Evolutionary conservation across 192 early-diverging fungal species (phyloP).

Genomic region (Phlyctochytrium bullatum): DNA sequence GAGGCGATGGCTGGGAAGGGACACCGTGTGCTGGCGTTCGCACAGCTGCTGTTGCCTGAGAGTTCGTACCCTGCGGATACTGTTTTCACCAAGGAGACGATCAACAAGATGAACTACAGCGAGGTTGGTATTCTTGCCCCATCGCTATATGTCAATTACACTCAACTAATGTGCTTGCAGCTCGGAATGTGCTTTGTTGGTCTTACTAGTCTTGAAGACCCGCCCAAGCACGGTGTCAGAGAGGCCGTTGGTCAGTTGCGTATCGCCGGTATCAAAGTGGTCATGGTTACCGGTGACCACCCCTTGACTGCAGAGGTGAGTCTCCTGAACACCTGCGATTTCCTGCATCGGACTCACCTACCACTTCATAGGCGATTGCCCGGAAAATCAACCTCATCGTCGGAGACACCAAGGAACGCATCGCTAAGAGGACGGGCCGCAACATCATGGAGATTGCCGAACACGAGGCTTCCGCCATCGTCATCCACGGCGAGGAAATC

Average conservation of each 20-base stretch:
- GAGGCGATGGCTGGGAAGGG: slow-evolving; percentile 79
- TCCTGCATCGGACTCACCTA: slow-evolving; percentile 67
- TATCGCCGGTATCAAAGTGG: slow-evolving; percentile 86
- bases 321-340: too few species aligned
- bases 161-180: slow-evolving; percentile 28
- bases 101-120: slow-evolving; percentile 71
- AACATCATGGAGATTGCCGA: slow-evolving; percentile 44
- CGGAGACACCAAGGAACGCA: slow-evolving; percentile 76
- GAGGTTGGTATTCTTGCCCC: slow-evolving; percentile 22
- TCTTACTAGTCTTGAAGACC: slow-evolving; percentile 85
- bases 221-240: slow-evolving; percentile 92
- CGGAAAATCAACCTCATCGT: slow-evolving; percentile 88
- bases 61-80: slow-evolving; percentile 66
- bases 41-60: slow-evolving; percentile 69
- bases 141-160: not conserved
- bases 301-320: slow-evolving; percentile 79
- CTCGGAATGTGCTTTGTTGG: slow-evolving; percentile 69
- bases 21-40: slow-evolving; percentile 88
- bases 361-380: slow-evolving; percentile 87
- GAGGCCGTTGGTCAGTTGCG: slow-evolving; percentile 89
- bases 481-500: slow-evolving; percentile 79
- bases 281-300: slow-evolving; percentile 98
- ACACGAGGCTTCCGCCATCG: slow-evolving; percentile 74
- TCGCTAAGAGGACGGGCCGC: slow-evolving; percentile 69
- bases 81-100: slow-evolving; percentile 71